Base-by-base conservation (phyloP, 2,329 filamentous ascomycete genomes). In the Neonectria magnoliae region DNA sequence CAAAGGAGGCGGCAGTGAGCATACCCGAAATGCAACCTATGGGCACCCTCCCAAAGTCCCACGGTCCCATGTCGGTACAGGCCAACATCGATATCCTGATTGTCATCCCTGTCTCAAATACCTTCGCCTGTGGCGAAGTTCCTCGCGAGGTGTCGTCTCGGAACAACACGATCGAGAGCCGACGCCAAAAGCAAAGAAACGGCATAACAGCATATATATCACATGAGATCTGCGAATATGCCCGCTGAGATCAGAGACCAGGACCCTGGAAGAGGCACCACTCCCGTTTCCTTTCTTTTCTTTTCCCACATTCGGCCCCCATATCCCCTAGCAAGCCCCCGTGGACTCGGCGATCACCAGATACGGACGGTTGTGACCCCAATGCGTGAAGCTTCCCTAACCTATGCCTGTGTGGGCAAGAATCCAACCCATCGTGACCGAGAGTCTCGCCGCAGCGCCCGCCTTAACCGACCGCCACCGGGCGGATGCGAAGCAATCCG, bases 361-460 rank as follows among this genome's bases (percentile, higher is more conserved):
- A 36, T 64, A 54, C 25, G 52, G 58, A 58, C 20, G 44, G 41
- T 50, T 65, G 25, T 57, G 58, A 22, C 51, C 48, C 45, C 55
- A 61, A 47, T 53, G 29, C 53, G 44, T 60, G 62, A 50, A 63
- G 65, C 44, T 48, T 48, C 62, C 57, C 48, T 50, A 60, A 55
- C 56, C 51, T 63, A 51, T 63, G 63, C 57, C 60, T 57, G 67
- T 51, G 63, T 53, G 60, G 42, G 69, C 66, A 58, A 67, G 57
- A 72, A 64, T 64, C 60, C 68, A 68, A 61, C 62, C 63, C 51
- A 70, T 66, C 67, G 25, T 47, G 66, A 68, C 71, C 71, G 69
- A 73, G 67, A 72, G 66, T 73, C 61, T 68, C 61, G 68, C 71
- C 71, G 69, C 66, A 59, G 58, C 67, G 56, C 61, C 62, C 67